Percentiles rank a stretch among this genome's conserved stretches.
Evolutionary conservation across 2,329 filamentous ascomycete species (phyloP).

Genomic region (Ramichloridium luteum): DNA sequence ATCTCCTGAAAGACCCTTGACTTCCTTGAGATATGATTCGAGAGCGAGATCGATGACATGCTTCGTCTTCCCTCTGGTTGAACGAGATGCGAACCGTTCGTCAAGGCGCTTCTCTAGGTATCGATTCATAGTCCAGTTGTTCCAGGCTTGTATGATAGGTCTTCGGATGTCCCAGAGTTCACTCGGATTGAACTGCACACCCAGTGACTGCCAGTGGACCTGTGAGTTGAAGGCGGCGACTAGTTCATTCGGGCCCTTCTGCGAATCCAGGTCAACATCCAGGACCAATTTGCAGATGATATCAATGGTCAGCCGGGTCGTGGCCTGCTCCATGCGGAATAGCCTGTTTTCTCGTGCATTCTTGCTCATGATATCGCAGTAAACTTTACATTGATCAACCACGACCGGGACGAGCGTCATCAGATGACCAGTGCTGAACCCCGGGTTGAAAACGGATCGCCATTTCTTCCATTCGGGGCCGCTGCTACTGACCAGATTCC

Average conservation of each 20-base stretch:
- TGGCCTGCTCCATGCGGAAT: constrained; percentile 30
- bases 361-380: constrained; percentile 24
- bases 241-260: constrained; percentile 25
- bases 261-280: constrained; percentile 28
- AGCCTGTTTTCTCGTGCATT: constrained; percentile 26
- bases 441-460: constrained; percentile 33
- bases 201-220: constrained; percentile 24
- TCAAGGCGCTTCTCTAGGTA: constrained; percentile 26
- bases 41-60: constrained; percentile 26
- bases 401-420: constrained; percentile 29
- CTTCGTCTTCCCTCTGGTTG: constrained; percentile 22
- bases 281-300: constrained; percentile 31
- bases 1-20: constrained; percentile 17
- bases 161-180: constrained; percentile 28
- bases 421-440: constrained; percentile 28
- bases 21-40: constrained; percentile 29
- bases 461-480: constrained; percentile 33
- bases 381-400: constrained; percentile 25
- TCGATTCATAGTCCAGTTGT: constrained; percentile 26
- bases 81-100: constrained; percentile 26
- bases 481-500: constrained; percentile 28
- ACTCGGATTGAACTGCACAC: constrained; percentile 25
- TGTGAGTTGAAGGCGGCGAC: constrained; percentile 26
- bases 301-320: constrained; percentile 30
- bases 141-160: constrained; percentile 23